Evolutionary conservation across 108 stramenopile species (phyloP).

Genomic region (Poteriospumella lacustris): DNA sequence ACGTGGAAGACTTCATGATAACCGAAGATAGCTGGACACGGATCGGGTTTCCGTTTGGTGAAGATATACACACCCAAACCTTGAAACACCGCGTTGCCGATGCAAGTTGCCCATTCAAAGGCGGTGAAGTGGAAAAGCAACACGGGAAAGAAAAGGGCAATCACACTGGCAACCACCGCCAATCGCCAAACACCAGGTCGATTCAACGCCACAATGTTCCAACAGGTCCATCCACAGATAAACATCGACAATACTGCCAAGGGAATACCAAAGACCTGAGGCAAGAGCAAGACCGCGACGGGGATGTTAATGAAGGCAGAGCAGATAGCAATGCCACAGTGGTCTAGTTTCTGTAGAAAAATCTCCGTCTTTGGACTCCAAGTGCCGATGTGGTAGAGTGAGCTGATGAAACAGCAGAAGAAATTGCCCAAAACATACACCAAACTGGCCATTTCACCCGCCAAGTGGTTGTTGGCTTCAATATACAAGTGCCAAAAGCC

Average conservation of each 20-base stretch:
- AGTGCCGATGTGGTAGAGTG: conserved; percentile 15
- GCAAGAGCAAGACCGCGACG: not conserved
- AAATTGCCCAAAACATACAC: not conserved
- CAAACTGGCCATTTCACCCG: not conserved
- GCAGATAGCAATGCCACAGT: conserved; percentile 28
- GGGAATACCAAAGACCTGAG: not conserved
- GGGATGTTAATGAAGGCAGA: conserved; percentile 2
- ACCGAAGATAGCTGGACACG: conserved; percentile 18
- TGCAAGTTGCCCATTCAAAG: not conserved
- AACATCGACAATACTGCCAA: not conserved
- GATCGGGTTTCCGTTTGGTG: not conserved
- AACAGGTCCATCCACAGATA: too few species aligned
- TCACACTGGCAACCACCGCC: not conserved
- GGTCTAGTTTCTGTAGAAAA: conserved; percentile 23
- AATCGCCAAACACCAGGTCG: conserved; percentile 14
- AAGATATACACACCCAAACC: not conserved
- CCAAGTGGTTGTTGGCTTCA: not conserved
- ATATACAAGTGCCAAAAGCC: not conserved
- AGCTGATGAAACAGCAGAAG: not conserved
- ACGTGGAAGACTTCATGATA: conserved; percentile 30
- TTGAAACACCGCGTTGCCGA: not conserved
- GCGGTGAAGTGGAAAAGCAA: not conserved
- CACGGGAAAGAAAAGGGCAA: not conserved
- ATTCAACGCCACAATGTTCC: conserved; percentile 5
- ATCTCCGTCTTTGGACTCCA: conserved; percentile 3